A percentile compares a stretch with the other conserved stretches of the same genome.
phyloP scores from a whole-genome alignment of 2,329 filamentous ascomycete genomes.

The Venturia effusa region DNA sequence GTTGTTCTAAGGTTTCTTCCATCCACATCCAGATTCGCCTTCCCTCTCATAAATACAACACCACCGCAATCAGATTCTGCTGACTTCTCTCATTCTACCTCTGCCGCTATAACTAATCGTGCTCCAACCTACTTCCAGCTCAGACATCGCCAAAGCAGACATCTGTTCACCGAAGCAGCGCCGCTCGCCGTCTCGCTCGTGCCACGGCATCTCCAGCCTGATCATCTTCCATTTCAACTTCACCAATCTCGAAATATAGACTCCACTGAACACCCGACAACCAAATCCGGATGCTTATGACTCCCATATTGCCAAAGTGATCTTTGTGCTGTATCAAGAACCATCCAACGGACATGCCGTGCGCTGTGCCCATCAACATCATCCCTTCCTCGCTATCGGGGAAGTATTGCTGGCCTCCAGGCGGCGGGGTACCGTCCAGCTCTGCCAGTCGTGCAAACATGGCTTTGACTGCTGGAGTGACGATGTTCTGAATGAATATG shows the following conservation, averaged over 20 bases:
- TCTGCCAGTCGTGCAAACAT: not conserved
- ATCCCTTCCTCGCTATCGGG: not conserved
- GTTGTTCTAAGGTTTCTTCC: too few relatives aligned
- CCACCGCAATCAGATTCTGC: too few relatives aligned
- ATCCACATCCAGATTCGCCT: too few relatives aligned
- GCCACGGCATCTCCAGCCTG: not conserved
- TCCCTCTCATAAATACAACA: too few relatives aligned
- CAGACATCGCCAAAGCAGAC: too few relatives aligned
- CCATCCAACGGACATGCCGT: not conserved
- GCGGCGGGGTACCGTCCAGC: not conserved
- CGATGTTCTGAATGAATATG: not conserved
- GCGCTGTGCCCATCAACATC: not conserved
- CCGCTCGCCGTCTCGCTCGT: not conserved
- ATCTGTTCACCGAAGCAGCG: not conserved
- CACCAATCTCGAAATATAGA: not conserved
- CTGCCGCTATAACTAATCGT: too few relatives aligned
- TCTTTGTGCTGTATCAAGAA: slow-evolving; percentile 4
- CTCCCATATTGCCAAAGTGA: not conserved
- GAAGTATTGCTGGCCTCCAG: not conserved
- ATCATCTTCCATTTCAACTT: not conserved
- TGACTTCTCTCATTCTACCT: too few relatives aligned
- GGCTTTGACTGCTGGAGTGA: not conserved
- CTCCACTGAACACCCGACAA: not conserved
- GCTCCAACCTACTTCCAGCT: too few relatives aligned
- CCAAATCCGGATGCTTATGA: not conserved